These are phyloP conservation scores for Colletotrichum brevisporum DNA, from an alignment of 2,329 filamentous ascomycete genomes.

Conservation along the genomic window DNA sequence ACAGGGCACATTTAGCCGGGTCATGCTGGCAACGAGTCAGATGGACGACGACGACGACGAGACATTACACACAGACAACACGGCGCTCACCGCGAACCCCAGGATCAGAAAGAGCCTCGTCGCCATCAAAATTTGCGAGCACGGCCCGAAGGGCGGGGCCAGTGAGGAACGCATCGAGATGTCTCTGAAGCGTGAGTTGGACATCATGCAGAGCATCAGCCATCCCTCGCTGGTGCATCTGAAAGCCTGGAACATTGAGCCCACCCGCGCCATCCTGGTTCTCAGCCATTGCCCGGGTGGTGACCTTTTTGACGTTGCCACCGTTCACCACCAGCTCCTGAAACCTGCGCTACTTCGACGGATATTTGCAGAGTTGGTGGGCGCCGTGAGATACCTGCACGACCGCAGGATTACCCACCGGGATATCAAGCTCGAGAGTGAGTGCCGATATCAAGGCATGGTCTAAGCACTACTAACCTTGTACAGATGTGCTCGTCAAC, in stretches of 20 bases:
- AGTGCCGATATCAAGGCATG: slow-evolving; percentile 50
- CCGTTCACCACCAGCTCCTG: slow-evolving; percentile 76
- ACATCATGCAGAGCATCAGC: slow-evolving; percentile 89
- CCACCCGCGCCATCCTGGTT: slow-evolving; percentile 85
- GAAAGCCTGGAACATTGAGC: slow-evolving; percentile 91
- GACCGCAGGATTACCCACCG: slow-evolving; percentile 89
- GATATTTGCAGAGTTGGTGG: slow-evolving; percentile 91
- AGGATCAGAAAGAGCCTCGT: slow-evolving; percentile 83
- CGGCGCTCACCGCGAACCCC: slow-evolving; percentile 55
- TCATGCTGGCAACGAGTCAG: slow-evolving; percentile 90
- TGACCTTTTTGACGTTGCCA: slow-evolving; percentile 94
- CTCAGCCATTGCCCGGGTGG: slow-evolving; percentile 94
- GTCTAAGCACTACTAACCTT: slow-evolving; percentile 29
- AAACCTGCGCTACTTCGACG: slow-evolving; percentile 80
- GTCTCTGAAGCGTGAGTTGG: slow-evolving; percentile 92
- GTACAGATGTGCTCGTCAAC: slow-evolving; percentile 89
- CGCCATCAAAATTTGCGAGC: slow-evolving; percentile 95
- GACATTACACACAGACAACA: slow-evolving; percentile 53
- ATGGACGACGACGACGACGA: slow-evolving; percentile 65
- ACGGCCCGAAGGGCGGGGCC: slow-evolving; percentile 92
- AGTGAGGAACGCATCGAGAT: slow-evolving; percentile 95
- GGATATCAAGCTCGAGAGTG: slow-evolving; percentile 97
- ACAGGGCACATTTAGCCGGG: slow-evolving; percentile 95
- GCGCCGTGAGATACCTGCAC: slow-evolving; percentile 89
- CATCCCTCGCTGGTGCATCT: slow-evolving; percentile 93